These are phyloP conservation scores for Verbena officinalis DNA, from an alignment of 257 asterid genomes.

Conservation along the genomic window DNA sequence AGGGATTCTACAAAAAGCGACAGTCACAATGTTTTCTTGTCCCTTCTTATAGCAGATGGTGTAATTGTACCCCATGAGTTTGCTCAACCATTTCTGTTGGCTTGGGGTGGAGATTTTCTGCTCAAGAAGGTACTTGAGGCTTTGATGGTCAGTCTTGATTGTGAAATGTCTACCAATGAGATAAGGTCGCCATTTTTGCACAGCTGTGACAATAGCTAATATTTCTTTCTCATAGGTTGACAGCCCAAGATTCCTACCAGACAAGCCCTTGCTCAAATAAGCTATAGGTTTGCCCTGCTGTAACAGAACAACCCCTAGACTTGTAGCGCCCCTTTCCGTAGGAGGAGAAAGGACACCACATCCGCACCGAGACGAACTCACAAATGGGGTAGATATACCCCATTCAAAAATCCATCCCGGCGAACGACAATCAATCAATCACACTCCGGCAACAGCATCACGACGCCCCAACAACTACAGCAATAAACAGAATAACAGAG, in stretches of 20 bases:
- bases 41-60: background rate
- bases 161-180: background rate
- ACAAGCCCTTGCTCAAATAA: background rate
- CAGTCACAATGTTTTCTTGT: no score
- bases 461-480: no score
- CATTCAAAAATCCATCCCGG: no score
- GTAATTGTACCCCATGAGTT: background rate
- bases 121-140: background rate
- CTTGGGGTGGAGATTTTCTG: background rate
- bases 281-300: background rate
- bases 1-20: no score
- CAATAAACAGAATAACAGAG: no score
- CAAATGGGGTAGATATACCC: no score
- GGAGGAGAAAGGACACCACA: no score
- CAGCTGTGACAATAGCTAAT: background rate
- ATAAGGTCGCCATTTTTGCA: background rate
- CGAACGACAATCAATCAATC: no score
- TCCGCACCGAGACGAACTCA: no score
- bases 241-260: background rate
- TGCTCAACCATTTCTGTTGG: background rate
- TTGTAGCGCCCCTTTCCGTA: no score
- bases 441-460: no score
- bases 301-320: background rate
- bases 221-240: no score
- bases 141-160: background rate